Base-by-base conservation (phyloP, 805 yeast species). In the Tetrapisispora pingtungensis region DNA sequence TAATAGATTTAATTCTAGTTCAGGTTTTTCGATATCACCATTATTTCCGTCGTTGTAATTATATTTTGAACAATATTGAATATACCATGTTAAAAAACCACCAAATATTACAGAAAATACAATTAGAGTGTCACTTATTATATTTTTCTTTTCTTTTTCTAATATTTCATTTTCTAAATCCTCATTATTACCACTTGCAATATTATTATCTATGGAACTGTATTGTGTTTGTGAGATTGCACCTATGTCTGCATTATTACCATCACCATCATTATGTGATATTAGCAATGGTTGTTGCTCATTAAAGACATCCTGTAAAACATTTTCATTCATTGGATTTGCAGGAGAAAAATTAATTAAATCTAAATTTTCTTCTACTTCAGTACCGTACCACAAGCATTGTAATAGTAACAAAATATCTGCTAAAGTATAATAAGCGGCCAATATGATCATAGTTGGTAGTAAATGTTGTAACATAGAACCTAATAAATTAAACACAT, bases 371-470 rank as follows among this genome's bases (percentile, higher is more conserved):
- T 62, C 59, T 28, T 37, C 40, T 17, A 18, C 40, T 18, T 66
- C 63, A 46, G 75, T 72, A 8, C 90, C 87, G 61, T 93, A 93
- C 46, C 77, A 74, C 40, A 86, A 68, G 53, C 96, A 88, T 62
- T 93, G 98, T 63, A 80, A 71, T 27, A 90, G 72, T 44, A 93
- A 70, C 3, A 89, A 83, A 3, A 89, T 63, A 65, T 93, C 98
- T 0, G 97, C 97, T 19, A 83, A 62, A 0, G 97, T 89, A 62
- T 93, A 93, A 66, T 93, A 93, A 0, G 90, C 75, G 1, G 97
- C 97, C 46, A 93, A 72, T 5, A 89, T 77, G 47, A 84, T 81
- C 97, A 93, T 93, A 0, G 98, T 93, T 20, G 96, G 95, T 50
- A 93, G 70, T 1, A 90, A 88, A 12, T 88, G 86, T 65, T 93